Evolutionary conservation across 345 rosid genomes (phyloP).

Genomic region (Barbarea vulgaris): DNA sequence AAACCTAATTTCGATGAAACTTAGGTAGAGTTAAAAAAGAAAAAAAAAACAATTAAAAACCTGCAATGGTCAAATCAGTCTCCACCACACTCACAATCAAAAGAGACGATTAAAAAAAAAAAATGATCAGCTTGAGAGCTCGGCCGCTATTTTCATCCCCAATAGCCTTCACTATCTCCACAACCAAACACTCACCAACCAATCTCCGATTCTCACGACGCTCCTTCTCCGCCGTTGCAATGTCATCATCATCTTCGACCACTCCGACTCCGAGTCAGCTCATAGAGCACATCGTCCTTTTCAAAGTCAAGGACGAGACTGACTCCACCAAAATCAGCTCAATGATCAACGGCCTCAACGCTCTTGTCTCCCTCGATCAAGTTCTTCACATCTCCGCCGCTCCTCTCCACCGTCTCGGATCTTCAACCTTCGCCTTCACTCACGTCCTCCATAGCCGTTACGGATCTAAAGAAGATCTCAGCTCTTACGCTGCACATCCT

Average conservation of each 20-base stretch:
- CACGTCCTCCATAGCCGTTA: constrained; percentile 97
- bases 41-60: background rate
- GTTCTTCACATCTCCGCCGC: constrained; percentile 76
- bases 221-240: constrained; percentile 32
- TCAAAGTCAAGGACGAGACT: constrained; percentile 70
- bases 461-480: constrained; percentile 64
- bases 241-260: constrained; percentile 39
- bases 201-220: constrained; percentile 33
- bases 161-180: constrained; percentile 25
- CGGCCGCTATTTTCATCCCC: constrained; percentile 29
- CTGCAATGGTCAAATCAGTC: background rate
- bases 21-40: background rate
- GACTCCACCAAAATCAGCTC: constrained; percentile 53
- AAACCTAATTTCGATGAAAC: background rate
- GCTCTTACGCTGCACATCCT: constrained; percentile 65
- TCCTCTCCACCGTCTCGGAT: constrained; percentile 53
- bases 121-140: constrained; percentile 32
- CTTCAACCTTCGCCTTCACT: constrained; percentile 57
- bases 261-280: constrained; percentile 54
- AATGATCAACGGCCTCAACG: constrained; percentile 72
- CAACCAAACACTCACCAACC: constrained; percentile 20
- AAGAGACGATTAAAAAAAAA: constrained; percentile 7
- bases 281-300: constrained; percentile 86
- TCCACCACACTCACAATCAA: background rate
- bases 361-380: constrained; percentile 55